phyloP scores from a whole-genome alignment of 805 yeast species.

The Suhomyces prunicola region DNA sequence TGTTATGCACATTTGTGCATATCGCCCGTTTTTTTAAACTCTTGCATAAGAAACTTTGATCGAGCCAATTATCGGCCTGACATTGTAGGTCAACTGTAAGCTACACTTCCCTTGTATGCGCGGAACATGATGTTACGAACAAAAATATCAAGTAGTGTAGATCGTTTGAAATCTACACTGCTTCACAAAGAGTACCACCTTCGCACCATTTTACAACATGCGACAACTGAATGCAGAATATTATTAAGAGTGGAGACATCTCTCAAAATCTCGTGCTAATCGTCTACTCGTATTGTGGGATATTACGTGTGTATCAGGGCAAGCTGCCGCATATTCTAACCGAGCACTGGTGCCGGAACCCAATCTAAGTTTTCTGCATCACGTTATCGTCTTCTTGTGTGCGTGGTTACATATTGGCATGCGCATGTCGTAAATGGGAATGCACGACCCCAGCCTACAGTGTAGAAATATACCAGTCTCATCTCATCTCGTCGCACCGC shows the following conservation, averaged over 20 bases:
- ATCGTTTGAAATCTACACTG: neutral
- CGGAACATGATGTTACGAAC: neutral
- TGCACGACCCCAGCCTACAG: neutral
- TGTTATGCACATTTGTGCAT: neutral
- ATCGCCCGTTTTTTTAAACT: neutral
- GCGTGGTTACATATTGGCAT: neutral
- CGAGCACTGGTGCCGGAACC: neutral
- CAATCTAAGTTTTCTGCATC: neutral
- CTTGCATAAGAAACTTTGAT: neutral
- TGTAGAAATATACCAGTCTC: neutral
- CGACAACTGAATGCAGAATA: neutral
- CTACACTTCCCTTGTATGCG: neutral
- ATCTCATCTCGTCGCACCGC: neutral
- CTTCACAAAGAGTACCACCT: neutral
- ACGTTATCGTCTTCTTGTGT: neutral
- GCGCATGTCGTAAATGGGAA: neutral
- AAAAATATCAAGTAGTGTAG: neutral
- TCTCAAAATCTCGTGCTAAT: neutral
- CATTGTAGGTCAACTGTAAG: neutral
- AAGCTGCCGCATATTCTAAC: neutral
- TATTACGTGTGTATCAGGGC: neutral
- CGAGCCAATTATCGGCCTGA: neutral
- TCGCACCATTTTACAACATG: neutral
- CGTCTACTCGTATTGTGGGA: neutral
- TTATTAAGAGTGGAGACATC: neutral